Evolutionary conservation across 2,329 filamentous ascomycete species (phyloP).

Genomic region (Claviceps sp.): DNA sequence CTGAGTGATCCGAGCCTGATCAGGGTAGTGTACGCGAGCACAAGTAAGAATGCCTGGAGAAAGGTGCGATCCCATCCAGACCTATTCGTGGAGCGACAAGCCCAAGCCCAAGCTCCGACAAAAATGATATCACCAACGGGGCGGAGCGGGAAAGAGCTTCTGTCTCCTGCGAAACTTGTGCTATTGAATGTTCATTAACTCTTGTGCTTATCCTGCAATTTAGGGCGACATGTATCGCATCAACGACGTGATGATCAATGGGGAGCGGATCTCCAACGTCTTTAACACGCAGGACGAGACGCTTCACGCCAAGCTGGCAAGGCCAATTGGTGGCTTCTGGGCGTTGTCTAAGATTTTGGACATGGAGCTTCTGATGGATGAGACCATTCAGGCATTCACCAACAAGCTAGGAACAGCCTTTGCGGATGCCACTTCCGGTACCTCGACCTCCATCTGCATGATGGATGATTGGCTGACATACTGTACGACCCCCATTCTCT

Average conservation of each 20-base stretch:
- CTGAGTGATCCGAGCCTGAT: slow-evolving; percentile 9
- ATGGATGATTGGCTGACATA: slow-evolving; percentile 10
- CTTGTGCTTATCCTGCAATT: neutral
- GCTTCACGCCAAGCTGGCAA: slow-evolving; percentile 8
- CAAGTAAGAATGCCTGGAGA: slow-evolving; percentile 7
- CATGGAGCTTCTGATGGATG: slow-evolving; percentile 9
- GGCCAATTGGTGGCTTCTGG: slow-evolving; percentile 9
- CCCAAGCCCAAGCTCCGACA: too few relatives aligned
- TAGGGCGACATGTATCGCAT: slow-evolving; percentile 10
- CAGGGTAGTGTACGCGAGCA: slow-evolving; percentile 8
- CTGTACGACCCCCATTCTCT: slow-evolving; percentile 3
- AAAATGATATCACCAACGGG: too few relatives aligned
- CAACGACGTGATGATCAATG: slow-evolving; percentile 9
- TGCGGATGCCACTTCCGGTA: slow-evolving; percentile 3
- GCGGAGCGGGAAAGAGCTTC: too few relatives aligned
- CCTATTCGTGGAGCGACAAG: too few relatives aligned
- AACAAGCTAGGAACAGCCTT: slow-evolving; percentile 6
- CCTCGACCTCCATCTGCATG: slow-evolving; percentile 4
- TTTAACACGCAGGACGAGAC: slow-evolving; percentile 10
- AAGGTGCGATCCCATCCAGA: slow-evolving; percentile 5
- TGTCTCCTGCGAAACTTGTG: too few relatives aligned
- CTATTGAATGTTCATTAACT: neutral
- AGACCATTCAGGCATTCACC: slow-evolving; percentile 6
- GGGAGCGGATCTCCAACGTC: slow-evolving; percentile 9
- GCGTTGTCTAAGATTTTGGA: slow-evolving; percentile 8